These are phyloP conservation scores for Tephrocybe sp. DNA, from an alignment of 768 basidiomycete genomes.

Conservation along the genomic window DNA sequence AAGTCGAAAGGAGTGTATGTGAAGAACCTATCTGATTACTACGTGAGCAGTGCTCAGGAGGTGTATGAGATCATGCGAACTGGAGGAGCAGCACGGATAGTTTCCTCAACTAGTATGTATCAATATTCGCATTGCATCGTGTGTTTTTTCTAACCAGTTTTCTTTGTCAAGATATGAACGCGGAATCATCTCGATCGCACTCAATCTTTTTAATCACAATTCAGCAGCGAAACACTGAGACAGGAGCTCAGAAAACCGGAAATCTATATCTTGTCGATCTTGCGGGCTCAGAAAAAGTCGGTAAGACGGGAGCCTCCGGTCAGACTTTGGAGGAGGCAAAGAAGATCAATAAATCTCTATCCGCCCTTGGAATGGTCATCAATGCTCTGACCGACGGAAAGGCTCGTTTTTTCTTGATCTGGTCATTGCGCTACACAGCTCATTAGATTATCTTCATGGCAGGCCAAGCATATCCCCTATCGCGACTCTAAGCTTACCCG, in stretches of 20 bases:
- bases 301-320: constrained; percentile 98
- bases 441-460: constrained; percentile 5
- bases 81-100: constrained; percentile 86
- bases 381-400: constrained; percentile 96
- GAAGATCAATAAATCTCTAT: constrained; percentile 99
- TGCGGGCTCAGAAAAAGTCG: constrained; percentile 98
- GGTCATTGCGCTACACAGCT: not conserved
- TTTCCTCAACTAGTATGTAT: constrained; percentile 92
- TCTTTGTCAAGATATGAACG: constrained; percentile 90
- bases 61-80: constrained; percentile 99
- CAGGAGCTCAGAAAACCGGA: constrained; percentile 93
- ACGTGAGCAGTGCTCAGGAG: constrained; percentile 92
- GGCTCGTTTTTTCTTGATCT: constrained; percentile 41
- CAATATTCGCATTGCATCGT: not conserved
- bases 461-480: constrained; percentile 97
- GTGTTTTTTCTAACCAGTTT: not conserved
- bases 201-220: constrained; percentile 99
- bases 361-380: constrained; percentile 98
- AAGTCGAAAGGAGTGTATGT: constrained; percentile 97
- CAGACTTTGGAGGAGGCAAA: constrained; percentile 99
- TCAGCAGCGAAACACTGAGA: constrained; percentile 93
- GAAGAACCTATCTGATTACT: constrained; percentile 95
- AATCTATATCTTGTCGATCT: constrained; percentile 97
- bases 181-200: constrained; percentile 97
- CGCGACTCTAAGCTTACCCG: constrained; percentile 99